Conservation (phyloP, 2,329 filamentous ascomycete species). For the Fusarium bulbicola region DNA sequence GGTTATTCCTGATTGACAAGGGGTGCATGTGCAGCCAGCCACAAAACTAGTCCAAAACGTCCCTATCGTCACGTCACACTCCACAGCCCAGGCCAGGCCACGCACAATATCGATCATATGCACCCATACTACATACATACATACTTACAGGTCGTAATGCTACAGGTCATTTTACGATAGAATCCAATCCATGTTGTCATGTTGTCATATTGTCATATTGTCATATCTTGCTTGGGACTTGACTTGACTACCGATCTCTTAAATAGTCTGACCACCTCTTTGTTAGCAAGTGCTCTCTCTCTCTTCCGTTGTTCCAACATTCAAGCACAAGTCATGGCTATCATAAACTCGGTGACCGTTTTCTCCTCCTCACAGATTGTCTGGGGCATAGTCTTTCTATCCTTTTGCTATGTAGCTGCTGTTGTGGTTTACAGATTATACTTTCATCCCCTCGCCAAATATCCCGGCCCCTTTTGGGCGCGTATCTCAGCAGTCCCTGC, state of each 20-base stretch:
- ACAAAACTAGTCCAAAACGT: neutral
- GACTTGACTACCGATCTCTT: neutral
- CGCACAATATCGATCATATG: neutral
- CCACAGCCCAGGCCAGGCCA: neutral
- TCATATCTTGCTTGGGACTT: neutral
- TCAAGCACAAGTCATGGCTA: neutral
- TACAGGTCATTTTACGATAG: neutral
- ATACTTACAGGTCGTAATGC: neutral
- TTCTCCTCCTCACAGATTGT: neutral
- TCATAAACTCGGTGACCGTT: neutral
- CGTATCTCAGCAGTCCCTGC: constrained; percentile 48
- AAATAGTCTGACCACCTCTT: neutral
- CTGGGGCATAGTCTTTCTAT: neutral
- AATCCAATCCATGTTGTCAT: neutral
- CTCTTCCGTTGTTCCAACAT: neutral
- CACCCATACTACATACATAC: neutral
- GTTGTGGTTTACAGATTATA: constrained; percentile 42
- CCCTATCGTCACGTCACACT: neutral
- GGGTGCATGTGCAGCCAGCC: neutral
- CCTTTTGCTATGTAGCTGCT: neutral
- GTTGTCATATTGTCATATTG: neutral
- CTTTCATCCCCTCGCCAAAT: constrained; percentile 61
- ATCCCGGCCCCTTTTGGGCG: constrained; percentile 65
- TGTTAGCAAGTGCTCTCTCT: neutral
- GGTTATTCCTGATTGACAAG: neutral